These are phyloP conservation scores for Phytophthora idaei DNA, from an alignment of 352 stramenopile genomes.

Conservation along the genomic window DNA sequence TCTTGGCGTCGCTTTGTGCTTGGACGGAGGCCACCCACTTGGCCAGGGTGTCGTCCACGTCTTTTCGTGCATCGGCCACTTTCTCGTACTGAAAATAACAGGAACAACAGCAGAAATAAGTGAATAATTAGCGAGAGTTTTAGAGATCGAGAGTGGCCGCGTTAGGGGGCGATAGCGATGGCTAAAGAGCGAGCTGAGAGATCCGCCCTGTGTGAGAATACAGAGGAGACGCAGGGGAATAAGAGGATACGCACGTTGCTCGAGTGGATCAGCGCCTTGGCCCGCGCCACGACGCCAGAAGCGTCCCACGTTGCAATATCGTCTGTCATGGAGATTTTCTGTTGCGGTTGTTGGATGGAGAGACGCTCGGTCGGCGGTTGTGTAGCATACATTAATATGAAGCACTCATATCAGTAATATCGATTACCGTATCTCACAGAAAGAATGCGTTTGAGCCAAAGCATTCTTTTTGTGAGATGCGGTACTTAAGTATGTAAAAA, in stretches of 20 bases:
- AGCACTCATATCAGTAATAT: too few species aligned
- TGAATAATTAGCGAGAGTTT: background rate
- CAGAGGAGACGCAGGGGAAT: slow-evolving; percentile 5
- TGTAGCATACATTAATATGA: background rate
- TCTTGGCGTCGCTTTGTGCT: slow-evolving; percentile 16
- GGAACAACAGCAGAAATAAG: background rate
- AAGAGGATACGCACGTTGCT: slow-evolving; percentile 70
- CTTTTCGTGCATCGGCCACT: slow-evolving; percentile 59
- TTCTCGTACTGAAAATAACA: slow-evolving; percentile 67
- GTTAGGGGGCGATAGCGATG: slow-evolving; percentile 1
- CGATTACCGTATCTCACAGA: too few species aligned
- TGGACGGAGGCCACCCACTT: slow-evolving; percentile 43
- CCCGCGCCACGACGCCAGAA: slow-evolving; percentile 52
- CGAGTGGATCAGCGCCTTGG: slow-evolving; percentile 72
- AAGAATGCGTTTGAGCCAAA: too few species aligned
- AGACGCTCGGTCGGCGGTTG: background rate
- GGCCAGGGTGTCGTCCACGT: slow-evolving; percentile 52
- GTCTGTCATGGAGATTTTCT: slow-evolving; percentile 30
- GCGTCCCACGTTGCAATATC: slow-evolving; percentile 53
- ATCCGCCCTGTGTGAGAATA: background rate
- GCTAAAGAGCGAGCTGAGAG: slow-evolving; percentile 14
- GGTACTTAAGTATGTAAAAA: too few species aligned
- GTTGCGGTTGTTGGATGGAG: slow-evolving; percentile 25
- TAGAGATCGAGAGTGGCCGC: background rate
- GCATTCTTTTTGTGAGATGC: too few species aligned